Percentiles rank a stretch among this genome's conserved stretches.
These are phyloP conservation scores for Melastoma candidum DNA, from an alignment of 441 rosid genomes.

Conservation along the genomic window DNA sequence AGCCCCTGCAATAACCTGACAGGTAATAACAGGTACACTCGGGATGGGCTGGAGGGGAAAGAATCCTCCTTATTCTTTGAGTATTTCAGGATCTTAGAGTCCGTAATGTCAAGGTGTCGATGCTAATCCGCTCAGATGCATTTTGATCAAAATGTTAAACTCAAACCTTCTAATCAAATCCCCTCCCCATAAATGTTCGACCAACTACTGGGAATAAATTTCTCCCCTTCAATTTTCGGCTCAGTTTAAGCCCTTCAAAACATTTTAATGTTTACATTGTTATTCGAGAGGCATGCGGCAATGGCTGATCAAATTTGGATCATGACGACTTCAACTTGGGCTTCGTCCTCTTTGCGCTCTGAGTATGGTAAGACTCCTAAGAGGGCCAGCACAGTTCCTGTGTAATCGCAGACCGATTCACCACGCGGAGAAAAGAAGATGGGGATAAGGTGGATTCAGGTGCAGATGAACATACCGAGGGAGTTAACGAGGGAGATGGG, in stretches of 20 bases:
- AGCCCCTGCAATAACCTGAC: slow-evolving; percentile 88
- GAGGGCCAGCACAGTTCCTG: slow-evolving; percentile 54
- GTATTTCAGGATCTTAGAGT: slow-evolving; percentile 52
- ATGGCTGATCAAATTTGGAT: slow-evolving; percentile 1
- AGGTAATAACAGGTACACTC: slow-evolving; percentile 58
- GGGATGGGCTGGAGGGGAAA: slow-evolving; percentile 80
- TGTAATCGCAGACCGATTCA: neutral
- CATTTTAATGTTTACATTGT: no score
- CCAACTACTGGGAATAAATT: no score
- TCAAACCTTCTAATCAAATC: no score
- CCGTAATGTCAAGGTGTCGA: slow-evolving; percentile 17
- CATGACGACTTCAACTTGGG: slow-evolving; percentile 25
- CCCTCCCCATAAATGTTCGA: no score
- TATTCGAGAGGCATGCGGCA: no score
- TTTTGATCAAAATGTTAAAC: no score
- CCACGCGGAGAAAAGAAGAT: neutral
- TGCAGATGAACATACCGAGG: slow-evolving; percentile 25
- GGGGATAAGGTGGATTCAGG: neutral
- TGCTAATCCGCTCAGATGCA: neutral
- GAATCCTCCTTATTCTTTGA: slow-evolving; percentile 70
- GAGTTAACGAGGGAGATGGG: slow-evolving; percentile 39
- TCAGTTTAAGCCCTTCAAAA: no score
- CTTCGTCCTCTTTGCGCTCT: slow-evolving; percentile 30
- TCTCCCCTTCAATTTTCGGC: no score
- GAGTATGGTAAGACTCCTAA: slow-evolving; percentile 50